These are phyloP conservation scores for Phytopythium mirpurense DNA, from an alignment of 352 stramenopile species.

Conservation along the genomic window DNA sequence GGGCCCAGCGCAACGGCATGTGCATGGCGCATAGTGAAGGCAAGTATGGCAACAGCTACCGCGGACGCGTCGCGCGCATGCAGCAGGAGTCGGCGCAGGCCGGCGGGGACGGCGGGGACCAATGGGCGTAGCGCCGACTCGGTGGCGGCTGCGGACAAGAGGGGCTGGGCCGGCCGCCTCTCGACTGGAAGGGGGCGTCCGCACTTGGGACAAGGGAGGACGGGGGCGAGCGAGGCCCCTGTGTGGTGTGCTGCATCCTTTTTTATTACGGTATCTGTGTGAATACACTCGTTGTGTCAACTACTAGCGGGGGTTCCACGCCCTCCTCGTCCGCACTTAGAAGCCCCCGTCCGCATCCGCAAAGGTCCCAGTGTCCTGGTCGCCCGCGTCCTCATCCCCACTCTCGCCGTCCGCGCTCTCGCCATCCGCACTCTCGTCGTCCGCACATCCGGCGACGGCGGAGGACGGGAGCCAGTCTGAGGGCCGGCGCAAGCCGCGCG, in stretches of 20 bases:
- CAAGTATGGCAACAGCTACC: constrained; percentile 80
- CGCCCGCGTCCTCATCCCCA: background rate
- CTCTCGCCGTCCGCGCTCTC: background rate
- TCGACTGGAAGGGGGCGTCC: constrained; percentile 1
- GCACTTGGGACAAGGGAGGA: background rate
- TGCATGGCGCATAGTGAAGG: constrained; percentile 84
- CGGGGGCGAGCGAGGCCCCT: background rate
- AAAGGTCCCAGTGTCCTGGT: background rate
- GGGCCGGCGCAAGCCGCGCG: constrained; percentile 37
- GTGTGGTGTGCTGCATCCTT: background rate
- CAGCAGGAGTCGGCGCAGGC: background rate
- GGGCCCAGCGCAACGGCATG: constrained; percentile 80
- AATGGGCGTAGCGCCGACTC: background rate
- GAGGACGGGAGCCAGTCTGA: constrained; percentile 45
- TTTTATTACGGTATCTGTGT: constrained; percentile 3
- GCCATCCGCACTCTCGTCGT: constrained; percentile 10
- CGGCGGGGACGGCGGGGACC: background rate
- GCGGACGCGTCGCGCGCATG: constrained; percentile 48
- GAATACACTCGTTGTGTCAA: constrained; percentile 3
- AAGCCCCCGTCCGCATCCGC: background rate
- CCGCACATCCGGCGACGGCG: constrained; percentile 12
- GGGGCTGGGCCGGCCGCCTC: background rate
- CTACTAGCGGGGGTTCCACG: background rate
- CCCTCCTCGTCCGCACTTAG: background rate
- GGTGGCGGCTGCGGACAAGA: background rate